Base-by-base conservation (phyloP, 129 eudicot genomes). In the Erigeron canadensis region DNA sequence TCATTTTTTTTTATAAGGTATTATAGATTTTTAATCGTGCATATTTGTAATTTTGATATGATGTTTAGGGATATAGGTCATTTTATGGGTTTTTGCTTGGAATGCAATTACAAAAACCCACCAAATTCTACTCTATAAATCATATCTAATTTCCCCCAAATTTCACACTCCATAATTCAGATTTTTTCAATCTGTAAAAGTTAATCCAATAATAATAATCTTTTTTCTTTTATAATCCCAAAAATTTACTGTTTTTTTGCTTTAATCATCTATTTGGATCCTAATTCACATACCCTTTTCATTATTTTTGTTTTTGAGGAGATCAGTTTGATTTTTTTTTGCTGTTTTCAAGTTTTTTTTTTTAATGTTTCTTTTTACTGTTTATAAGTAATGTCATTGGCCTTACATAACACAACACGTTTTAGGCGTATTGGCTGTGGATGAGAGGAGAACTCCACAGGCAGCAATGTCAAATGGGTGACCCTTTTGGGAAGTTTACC, bases 271-370 rank as follows among this genome's bases (percentile, higher is more conserved):
- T 43, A 71, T 58, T 71, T 42, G 7, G 55, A 34, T 63, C 56
- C 41, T 39, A 3, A 74, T 45, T 45, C 66, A 54, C 65, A 47
- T 44, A 6, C 46, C 13, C 50, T 62, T 22, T 21, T 50, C 23
- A 39, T 68, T 56, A 19, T 46, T 17, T 15, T 76, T 76, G 40
- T 15, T 21, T 77, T 55, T 75, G 39, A 77, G 81, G 75, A 69
- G 69, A 10, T 43, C 39, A 38, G 28, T 59, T 76, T 76, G 17
- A 37, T n/a, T n/a, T 58, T 68, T 59, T 76, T 28, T 68, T 48
- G 69, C 44, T 59, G 68, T 8, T n/a, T 69, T 34, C 42, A 50
- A 8, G 5, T 23, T 45, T 22, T n/a, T n/a, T 48, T 40, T 42
- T 16, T 43, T 6, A 18, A 11, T 45, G 4, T 50, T 8, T 18